Percentiles rank a stretch among this genome's conserved stretches.
Conservation (phyloP, 805 yeast species). For the Schwanniomyces pseudopolymorphus region DNA sequence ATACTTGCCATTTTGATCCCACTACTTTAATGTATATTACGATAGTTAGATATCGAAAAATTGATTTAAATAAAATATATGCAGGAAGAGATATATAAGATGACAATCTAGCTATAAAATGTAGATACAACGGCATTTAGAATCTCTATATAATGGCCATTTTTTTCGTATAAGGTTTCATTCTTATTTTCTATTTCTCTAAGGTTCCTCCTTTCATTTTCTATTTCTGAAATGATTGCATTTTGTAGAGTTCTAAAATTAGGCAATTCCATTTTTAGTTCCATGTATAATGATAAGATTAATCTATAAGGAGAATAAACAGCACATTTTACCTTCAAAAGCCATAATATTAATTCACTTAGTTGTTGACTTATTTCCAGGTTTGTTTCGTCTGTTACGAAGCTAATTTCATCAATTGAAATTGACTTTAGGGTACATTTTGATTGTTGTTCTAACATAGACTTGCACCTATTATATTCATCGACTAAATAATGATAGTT, state of each 20-base stretch:
- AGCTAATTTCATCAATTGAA: not conserved
- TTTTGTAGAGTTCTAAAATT: not conserved
- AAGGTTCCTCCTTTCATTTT: not conserved
- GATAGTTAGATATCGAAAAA: no score
- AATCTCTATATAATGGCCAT: not conserved
- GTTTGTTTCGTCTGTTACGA: not conserved
- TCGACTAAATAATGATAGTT: slow-evolving; percentile 1
- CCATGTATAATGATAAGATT: not conserved
- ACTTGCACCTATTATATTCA: slow-evolving; percentile 7
- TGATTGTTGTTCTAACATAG: not conserved
- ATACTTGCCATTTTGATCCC: slow-evolving; percentile 1
- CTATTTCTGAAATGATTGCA: not conserved
- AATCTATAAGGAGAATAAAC: not conserved
- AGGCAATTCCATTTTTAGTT: not conserved
- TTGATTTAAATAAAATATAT: no score
- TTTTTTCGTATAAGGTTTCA: not conserved
- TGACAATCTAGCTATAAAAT: not conserved
- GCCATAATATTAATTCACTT: slow-evolving; percentile 1
- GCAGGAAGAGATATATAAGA: no score
- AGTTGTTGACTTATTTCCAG: not conserved
- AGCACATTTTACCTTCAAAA: slow-evolving; percentile 3
- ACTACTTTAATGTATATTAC: not conserved
- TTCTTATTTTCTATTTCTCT: not conserved
- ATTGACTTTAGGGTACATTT: not conserved
- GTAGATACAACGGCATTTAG: not conserved